Conservation (phyloP, 768 basidiomycete species). For the Sistotremastrum suecicum region DNA sequence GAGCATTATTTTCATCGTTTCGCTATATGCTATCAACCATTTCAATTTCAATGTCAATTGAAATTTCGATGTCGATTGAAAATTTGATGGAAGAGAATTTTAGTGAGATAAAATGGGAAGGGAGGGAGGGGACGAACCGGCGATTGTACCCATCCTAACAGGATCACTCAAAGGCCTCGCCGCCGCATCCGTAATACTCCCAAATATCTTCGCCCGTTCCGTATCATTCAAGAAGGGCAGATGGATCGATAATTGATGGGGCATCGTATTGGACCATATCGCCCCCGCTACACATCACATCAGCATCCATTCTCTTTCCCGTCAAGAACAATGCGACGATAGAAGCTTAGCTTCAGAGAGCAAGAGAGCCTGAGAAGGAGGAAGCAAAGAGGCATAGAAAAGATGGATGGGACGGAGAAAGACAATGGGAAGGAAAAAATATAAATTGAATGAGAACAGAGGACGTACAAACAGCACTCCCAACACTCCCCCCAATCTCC, state of each 20-base stretch:
- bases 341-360: too few relatives aligned
- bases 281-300: slow-evolving; percentile 30
- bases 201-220: slow-evolving; percentile 34
- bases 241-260: slow-evolving; percentile 36
- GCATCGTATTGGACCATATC: slow-evolving; percentile 58
- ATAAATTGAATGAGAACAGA: slow-evolving; percentile 3
- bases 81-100: not conserved
- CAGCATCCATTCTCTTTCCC: not conserved
- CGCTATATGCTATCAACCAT: slow-evolving; percentile 28
- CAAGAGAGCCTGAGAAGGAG: not conserved
- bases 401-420: not conserved
- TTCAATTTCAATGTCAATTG: not conserved
- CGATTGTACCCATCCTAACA: slow-evolving; percentile 50
- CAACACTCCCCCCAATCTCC: slow-evolving; percentile 54
- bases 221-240: slow-evolving; percentile 34
- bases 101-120: not conserved
- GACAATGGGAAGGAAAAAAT: not conserved
- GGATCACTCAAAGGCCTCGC: slow-evolving; percentile 36
- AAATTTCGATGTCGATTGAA: not conserved
- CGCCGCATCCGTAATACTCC: slow-evolving; percentile 38
- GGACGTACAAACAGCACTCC: slow-evolving; percentile 40
- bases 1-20: slow-evolving; percentile 43
- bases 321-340: not conserved
- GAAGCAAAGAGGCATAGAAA: not conserved
- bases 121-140: slow-evolving; percentile 23